A percentile compares a stretch with the other conserved stretches of the same genome.
These are phyloP conservation scores for Trifolium pratense DNA, from an alignment of 306 rosid species.

Conservation along the genomic window DNA sequence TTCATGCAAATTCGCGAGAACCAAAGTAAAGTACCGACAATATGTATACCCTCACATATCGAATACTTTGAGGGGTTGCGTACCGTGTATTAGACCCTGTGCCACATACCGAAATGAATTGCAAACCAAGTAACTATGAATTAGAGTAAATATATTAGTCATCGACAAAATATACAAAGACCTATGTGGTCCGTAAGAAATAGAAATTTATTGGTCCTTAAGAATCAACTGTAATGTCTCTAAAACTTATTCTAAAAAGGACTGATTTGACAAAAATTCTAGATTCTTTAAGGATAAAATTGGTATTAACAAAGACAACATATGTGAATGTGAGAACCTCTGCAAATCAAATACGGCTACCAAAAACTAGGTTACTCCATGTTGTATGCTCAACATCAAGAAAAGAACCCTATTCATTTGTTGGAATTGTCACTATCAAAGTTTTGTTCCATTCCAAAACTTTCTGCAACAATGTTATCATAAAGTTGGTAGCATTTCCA, in stretches of 20 bases:
- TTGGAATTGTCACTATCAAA: neutral
- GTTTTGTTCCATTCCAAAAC: neutral
- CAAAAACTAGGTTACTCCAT: neutral
- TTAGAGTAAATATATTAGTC: too few relatives aligned
- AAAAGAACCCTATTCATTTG: neutral
- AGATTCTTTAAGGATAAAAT: neutral
- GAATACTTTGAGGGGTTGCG: too few relatives aligned
- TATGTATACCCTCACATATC: too few relatives aligned
- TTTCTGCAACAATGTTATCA: neutral
- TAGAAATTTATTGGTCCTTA: neutral
- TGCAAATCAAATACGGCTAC: neutral
- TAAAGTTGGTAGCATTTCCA: neutral
- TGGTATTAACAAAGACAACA: neutral
- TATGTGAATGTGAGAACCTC: neutral
- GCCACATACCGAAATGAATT: too few relatives aligned
- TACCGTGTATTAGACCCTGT: too few relatives aligned
- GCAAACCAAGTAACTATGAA: too few relatives aligned
- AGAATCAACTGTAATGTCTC: neutral
- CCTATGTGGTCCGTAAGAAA: neutral
- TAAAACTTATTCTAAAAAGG: neutral
- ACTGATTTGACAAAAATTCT: neutral
- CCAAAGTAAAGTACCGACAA: too few relatives aligned
- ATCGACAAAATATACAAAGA: too few relatives aligned
- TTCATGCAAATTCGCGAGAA: too few relatives aligned
- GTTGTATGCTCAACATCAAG: neutral